Evolutionary conservation across 2,329 filamentous ascomycete genomes (phyloP).

Genomic region (Niveomyces coronatus): DNA sequence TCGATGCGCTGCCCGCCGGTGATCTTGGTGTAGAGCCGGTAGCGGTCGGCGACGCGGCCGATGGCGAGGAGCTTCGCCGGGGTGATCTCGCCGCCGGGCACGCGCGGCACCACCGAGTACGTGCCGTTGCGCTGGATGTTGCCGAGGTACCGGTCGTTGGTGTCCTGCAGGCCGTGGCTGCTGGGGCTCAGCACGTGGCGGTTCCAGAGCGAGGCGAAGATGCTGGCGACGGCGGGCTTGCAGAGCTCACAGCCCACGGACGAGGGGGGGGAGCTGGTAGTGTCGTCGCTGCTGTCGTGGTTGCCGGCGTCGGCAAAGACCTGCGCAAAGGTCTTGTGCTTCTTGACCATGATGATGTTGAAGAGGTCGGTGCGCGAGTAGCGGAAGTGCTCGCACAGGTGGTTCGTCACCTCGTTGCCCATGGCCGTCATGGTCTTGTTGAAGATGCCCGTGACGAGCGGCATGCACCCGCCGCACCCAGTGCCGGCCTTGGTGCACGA

Average conservation of each 20-base stretch:
- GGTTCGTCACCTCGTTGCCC: constrained; percentile 79
- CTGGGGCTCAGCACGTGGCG: constrained; percentile 66
- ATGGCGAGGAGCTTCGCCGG: constrained; percentile 77
- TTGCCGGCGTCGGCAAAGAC: constrained; percentile 74
- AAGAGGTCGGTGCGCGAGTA: constrained; percentile 83
- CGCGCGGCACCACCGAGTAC: constrained; percentile 76
- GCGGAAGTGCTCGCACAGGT: constrained; percentile 75
- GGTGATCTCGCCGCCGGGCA: constrained; percentile 79
- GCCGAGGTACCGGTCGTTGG: constrained; percentile 77
- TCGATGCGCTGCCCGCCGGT: constrained; percentile 88
- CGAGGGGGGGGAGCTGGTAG: constrained; percentile 43
- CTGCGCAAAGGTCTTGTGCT: constrained; percentile 57
- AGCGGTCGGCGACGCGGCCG: constrained; percentile 75
- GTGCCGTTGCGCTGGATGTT: constrained; percentile 91
- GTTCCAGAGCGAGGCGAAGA: constrained; percentile 76
- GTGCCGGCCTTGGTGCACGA: constrained; percentile 86
- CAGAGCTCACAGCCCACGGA: constrained; percentile 71
- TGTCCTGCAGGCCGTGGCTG: constrained; percentile 71
- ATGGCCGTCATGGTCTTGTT: constrained; percentile 77
- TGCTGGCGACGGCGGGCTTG: constrained; percentile 73
- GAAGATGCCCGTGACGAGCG: constrained; percentile 80
- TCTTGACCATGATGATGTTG: constrained; percentile 77
- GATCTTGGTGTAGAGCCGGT: constrained; percentile 80
- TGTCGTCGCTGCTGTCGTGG: constrained; percentile 29
- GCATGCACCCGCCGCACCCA: constrained; percentile 84